Conservation (phyloP, 2,329 filamentous ascomycete genomes). For the Plectosphaerella sp. region DNA sequence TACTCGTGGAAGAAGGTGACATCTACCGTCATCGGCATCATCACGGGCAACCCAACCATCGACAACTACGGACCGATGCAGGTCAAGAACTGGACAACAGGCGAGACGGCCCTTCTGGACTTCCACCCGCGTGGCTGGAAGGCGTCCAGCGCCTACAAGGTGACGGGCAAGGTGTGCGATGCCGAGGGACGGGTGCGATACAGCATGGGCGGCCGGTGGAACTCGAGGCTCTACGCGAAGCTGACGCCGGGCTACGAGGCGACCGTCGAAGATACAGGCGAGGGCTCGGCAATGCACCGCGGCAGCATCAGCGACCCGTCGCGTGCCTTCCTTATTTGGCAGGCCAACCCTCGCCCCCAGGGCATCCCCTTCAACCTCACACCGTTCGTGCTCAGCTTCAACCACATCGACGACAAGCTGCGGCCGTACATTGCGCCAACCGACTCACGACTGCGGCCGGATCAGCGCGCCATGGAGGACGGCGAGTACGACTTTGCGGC, state of each 20-base stretch:
- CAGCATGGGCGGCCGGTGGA: constrained; percentile 93
- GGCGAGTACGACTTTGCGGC: constrained; percentile 95
- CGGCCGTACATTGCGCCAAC: constrained; percentile 78
- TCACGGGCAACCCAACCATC: constrained; percentile 92
- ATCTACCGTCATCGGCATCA: constrained; percentile 95
- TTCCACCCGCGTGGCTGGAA: constrained; percentile 98
- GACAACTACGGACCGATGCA: constrained; percentile 98
- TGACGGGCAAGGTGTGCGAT: constrained; percentile 81
- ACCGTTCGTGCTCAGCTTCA: constrained; percentile 91
- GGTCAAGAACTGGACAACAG: constrained; percentile 94
- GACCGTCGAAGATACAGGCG: constrained; percentile 55
- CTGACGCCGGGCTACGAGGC: constrained; percentile 88
- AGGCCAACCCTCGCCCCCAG: constrained; percentile 73
- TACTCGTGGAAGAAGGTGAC: constrained; percentile 99
- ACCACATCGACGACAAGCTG: constrained; percentile 84
- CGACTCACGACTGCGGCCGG: constrained; percentile 86
- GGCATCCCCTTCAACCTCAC: constrained; percentile 97
- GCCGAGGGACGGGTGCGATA: constrained; percentile 74
- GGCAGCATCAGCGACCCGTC: constrained; percentile 60
- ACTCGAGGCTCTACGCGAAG: constrained; percentile 93
- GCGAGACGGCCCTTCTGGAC: constrained; percentile 82
- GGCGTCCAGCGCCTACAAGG: constrained; percentile 83
- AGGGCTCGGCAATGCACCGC: constrained; percentile 31
- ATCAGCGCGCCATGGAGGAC: constrained; percentile 97
- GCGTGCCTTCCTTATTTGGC: constrained; percentile 88